A percentile compares a stretch with the other conserved stretches of the same genome.
Evolutionary conservation across 345 rosid species (phyloP).

Genomic region (Hevea brasiliensis): DNA sequence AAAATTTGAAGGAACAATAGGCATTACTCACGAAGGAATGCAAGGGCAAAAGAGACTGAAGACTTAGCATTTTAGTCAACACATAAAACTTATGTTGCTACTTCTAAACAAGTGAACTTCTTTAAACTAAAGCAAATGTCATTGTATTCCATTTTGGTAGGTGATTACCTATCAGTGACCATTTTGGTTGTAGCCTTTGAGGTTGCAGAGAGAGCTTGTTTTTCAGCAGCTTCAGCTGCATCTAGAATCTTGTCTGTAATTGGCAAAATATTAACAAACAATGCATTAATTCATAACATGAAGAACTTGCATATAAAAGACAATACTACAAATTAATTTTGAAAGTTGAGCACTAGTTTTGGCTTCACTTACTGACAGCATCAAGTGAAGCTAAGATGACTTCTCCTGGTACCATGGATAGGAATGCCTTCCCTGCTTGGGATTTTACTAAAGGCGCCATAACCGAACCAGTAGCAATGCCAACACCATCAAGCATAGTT

Average conservation of each 20-base stretch:
- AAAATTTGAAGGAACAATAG: no score
- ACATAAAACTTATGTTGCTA: no score
- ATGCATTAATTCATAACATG: not conserved
- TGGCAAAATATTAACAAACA: not conserved
- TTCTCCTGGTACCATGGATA: conserved; percentile 81
- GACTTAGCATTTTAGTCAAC: no score
- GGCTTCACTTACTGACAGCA: conserved; percentile 68
- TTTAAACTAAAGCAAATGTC: not conserved
- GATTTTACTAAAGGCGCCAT: conserved; percentile 73
- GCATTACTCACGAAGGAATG: not conserved
- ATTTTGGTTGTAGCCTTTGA: conserved; percentile 67
- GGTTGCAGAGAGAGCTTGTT: conserved; percentile 71
- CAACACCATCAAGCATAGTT: conserved; percentile 64
- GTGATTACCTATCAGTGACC: conserved; percentile 51
- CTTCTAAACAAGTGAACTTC: not conserved
- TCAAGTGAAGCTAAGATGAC: conserved; percentile 86
- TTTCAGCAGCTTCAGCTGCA: conserved; percentile 90
- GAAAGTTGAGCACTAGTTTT: not conserved
- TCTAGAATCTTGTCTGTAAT: conserved; percentile 65
- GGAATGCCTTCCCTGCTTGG: conserved; percentile 68
- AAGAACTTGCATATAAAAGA: not conserved
- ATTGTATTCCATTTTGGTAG: no score
- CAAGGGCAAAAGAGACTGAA: not conserved
- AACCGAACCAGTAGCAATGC: conserved; percentile 59
- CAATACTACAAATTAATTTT: no score